Evolutionary conservation across 805 yeast genomes (phyloP), one percentile per base, ranked within the genome.

Genomic region (Cyberlindnera mycetangii): DNA sequence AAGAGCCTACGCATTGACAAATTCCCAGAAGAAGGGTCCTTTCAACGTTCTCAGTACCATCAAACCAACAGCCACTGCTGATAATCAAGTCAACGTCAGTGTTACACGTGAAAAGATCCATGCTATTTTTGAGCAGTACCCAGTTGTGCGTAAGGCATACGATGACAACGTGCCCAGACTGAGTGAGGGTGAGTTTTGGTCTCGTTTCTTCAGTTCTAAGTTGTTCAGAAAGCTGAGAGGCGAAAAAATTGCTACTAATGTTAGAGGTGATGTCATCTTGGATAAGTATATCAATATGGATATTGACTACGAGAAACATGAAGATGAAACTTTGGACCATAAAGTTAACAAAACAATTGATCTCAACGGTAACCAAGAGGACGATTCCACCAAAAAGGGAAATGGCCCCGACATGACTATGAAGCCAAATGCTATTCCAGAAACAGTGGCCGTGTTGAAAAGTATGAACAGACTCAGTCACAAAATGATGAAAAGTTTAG

Each of bases 121-220:
- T 45, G 95, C 85, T 51, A 89, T 93, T 18, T 90, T 93, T 61
- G 87, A 83, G 41, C 96, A 92, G 47, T 93, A 92, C 59, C 99
- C 99, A 0, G 79, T 90, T 31, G 95, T 93, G 20, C 79, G 87
- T 48, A 79, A 78, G 50, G 98, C 98, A 0, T 93, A 86, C 59
- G 82, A 79, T 47, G 99, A 93, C 43, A 82, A 82, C 46, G 99
- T 93, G 5, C 99, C 98, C 1, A 82, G 83, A 49, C 72, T 93
- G 42, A 76, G 79, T 38, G 98, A 93, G 61, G 90, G 92, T 33
- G 96, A 86, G 59, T 93, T 93, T 56, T 93, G 99, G 99, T 88
- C 96, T 10, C 71, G 97, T 50, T 93, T 93, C 58, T 93, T 93
- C 72, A 83, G 88, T 56, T 89, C 97, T 0, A 85, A 89, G 56